phyloP scores from a whole-genome alignment of 1,139 yeast species.

The Geotrichum restrictum region DNA sequence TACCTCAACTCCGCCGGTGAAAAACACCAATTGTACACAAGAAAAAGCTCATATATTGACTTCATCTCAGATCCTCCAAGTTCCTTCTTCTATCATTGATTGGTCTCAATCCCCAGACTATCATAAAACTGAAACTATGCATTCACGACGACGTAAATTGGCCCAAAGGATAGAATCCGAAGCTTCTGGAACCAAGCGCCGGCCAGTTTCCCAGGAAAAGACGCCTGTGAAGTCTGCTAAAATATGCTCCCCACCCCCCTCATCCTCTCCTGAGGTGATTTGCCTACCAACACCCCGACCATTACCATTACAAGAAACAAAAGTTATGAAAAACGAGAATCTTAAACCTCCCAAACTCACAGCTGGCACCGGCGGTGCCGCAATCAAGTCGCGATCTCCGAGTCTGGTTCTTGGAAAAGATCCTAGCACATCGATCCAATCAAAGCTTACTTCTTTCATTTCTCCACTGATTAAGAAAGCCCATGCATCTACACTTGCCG shows the following conservation, averaged over 20 bases:
- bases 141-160: conserved; percentile 11
- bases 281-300: too few species aligned
- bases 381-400: neutral
- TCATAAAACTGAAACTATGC: conserved; percentile 35
- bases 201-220: neutral
- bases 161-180: conserved; percentile 3
- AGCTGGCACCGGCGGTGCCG: neutral
- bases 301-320: too few species aligned
- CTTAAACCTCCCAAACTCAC: neutral
- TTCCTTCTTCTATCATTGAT: conserved; percentile 18
- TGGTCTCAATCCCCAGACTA: conserved; percentile 39
- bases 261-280: neutral
- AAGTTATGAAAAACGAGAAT: neutral
- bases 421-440: conserved; percentile 1
- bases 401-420: neutral
- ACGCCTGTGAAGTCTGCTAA: neutral
- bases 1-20: too few species aligned
- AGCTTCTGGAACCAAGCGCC: conserved; percentile 20
- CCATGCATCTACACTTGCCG: conserved; percentile 16
- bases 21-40: too few species aligned
- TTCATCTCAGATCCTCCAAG: neutral
- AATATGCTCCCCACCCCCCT: neutral
- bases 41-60: too few species aligned
- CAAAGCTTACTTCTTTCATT: conserved; percentile 17
- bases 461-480: conserved; percentile 16